Percentiles rank a stretch among this genome's conserved stretches.
Evolutionary conservation across 768 basidiomycete genomes (phyloP).

Genomic region (Boletus bicolor): DNA sequence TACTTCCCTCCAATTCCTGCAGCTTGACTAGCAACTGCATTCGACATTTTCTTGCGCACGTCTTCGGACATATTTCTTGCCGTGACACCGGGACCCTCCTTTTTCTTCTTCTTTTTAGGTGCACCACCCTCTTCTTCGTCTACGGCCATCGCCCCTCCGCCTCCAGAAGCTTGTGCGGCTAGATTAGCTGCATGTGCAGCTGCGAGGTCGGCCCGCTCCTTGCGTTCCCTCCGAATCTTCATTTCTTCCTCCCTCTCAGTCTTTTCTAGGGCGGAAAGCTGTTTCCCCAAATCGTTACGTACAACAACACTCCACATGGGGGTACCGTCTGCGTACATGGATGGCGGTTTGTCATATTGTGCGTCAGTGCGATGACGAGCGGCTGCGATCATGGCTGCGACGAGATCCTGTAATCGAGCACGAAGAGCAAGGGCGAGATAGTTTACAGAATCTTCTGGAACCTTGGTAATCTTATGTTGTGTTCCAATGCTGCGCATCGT

Average conservation of each 20-base stretch:
- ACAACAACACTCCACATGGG: slow-evolving; percentile 85
- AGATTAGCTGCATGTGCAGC: slow-evolving; percentile 66
- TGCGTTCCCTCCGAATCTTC: slow-evolving; percentile 68
- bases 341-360: slow-evolving; percentile 64
- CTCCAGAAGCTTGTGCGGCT: slow-evolving; percentile 51
- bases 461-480: slow-evolving; percentile 62
- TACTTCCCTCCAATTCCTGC: slow-evolving; percentile 84
- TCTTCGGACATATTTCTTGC: slow-evolving; percentile 91
- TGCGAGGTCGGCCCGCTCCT: slow-evolving; percentile 69
- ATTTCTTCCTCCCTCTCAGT: slow-evolving; percentile 84
- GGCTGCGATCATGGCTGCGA: slow-evolving; percentile 66
- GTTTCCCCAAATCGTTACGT: slow-evolving; percentile 76
- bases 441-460: slow-evolving; percentile 70
- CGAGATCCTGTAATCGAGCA: slow-evolving; percentile 65
- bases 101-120: slow-evolving; percentile 78
- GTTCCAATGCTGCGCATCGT: slow-evolving; percentile 68
- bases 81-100: slow-evolving; percentile 79
- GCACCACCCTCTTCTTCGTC: slow-evolving; percentile 53
- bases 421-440: slow-evolving; percentile 81
- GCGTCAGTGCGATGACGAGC: slow-evolving; percentile 67
- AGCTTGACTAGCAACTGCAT: slow-evolving; percentile 84
- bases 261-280: slow-evolving; percentile 70
- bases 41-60: slow-evolving; percentile 87
- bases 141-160: slow-evolving; percentile 24
- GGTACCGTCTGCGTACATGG: slow-evolving; percentile 59